A percentile compares a stretch with the other conserved stretches of the same genome.
Evolutionary conservation across 495 filamentous ascomycete genomes (phyloP).

Genomic region (Penicillium paxilli): DNA sequence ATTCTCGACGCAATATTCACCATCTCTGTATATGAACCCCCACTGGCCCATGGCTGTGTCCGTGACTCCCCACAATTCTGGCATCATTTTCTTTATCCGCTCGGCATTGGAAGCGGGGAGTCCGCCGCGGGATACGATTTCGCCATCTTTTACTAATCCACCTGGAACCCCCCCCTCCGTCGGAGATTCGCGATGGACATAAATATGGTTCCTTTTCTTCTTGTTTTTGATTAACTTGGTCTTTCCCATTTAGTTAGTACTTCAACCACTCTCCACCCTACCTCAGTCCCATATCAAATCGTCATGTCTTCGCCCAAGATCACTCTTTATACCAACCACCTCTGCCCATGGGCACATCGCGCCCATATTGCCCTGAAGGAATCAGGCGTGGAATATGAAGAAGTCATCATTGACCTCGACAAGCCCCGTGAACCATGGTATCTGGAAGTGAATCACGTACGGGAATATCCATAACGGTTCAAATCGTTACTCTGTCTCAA

Average conservation of each 20-base stretch:
- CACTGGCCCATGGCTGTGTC: slow-evolving; percentile 8
- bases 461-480: too few species aligned
- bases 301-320: slow-evolving; percentile 46
- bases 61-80: slow-evolving; percentile 13
- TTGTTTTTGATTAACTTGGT: too few species aligned
- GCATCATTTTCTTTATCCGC: slow-evolving; percentile 17
- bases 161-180: slow-evolving; percentile 15
- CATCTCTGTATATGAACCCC: too few species aligned
- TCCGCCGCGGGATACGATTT: slow-evolving; percentile 10
- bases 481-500: too few species aligned
- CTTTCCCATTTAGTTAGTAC: too few species aligned
- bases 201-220: slow-evolving; percentile 12
- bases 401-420: slow-evolving; percentile 75
- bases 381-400: slow-evolving; percentile 70
- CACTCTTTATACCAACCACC: slow-evolving; percentile 72
- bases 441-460: slow-evolving; percentile 76
- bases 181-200: slow-evolving; percentile 16
- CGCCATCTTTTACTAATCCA: slow-evolving; percentile 34
- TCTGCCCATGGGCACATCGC: slow-evolving; percentile 81
- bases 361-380: slow-evolving; percentile 76
- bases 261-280: neutral
- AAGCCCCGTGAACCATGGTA: slow-evolving; percentile 80
- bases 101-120: slow-evolving; percentile 15
- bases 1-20: too few species aligned
- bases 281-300: neutral